phyloP scores from a whole-genome alignment of 805 yeast genomes.

The Brettanomyces bruxellensis region DNA sequence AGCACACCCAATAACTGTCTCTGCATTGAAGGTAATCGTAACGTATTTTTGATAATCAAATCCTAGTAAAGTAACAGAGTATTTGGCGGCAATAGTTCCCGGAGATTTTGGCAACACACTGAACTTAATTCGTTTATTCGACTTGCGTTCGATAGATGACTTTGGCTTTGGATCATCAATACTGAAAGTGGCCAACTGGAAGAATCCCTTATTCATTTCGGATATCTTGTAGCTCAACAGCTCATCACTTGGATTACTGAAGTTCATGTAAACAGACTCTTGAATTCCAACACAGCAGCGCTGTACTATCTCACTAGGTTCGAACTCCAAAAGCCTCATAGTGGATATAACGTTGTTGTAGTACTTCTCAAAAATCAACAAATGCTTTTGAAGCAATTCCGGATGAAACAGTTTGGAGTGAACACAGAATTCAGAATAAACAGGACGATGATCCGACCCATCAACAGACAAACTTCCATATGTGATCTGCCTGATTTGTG shows the following conservation, averaged over 20 bases:
- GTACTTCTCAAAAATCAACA: constrained; percentile 27
- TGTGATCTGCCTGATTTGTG: constrained; percentile 7
- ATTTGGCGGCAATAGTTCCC: constrained; percentile 11
- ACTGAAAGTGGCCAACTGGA: constrained; percentile 9
- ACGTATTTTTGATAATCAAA: constrained; percentile 10
- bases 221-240: constrained; percentile 29
- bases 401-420: constrained; percentile 28
- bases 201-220: constrained; percentile 20
- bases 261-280: constrained; percentile 15
- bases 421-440: constrained; percentile 28
- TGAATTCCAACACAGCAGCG: constrained; percentile 31
- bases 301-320: constrained; percentile 33
- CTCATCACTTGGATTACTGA: constrained; percentile 30
- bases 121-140: constrained; percentile 19
- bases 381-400: constrained; percentile 25
- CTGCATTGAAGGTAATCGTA: constrained; percentile 13
- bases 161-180: neutral
- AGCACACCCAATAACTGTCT: constrained; percentile 29
- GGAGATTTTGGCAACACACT: constrained; percentile 7
- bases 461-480: constrained; percentile 16
- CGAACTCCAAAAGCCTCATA: constrained; percentile 32
- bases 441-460: constrained; percentile 52
- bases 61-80: constrained; percentile 6
- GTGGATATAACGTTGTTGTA: constrained; percentile 15
- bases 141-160: constrained; percentile 18